A percentile compares a stretch with the other conserved stretches of the same genome.
Conservation (phyloP, 1,284 basidiomycete species). For the Microbotryum silenes-acaulis region DNA sequence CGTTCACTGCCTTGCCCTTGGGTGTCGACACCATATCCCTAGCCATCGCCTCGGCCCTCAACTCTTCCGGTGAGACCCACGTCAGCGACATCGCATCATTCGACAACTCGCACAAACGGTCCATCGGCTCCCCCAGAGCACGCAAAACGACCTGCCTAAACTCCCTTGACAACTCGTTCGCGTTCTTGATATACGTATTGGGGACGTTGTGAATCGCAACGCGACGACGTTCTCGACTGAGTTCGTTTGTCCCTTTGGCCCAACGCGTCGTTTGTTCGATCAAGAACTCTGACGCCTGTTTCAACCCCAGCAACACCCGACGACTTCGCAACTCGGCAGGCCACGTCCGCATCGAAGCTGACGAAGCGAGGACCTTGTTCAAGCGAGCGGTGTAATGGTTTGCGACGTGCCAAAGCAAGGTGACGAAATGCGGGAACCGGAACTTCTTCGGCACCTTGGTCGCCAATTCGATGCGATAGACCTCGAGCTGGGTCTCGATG, state of each 20-base stretch:
- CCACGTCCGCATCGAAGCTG: background rate
- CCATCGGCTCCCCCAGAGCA: conserved; percentile 58
- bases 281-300: conserved; percentile 64
- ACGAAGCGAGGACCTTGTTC: background rate
- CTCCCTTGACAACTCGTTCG: conserved; percentile 66
- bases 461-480: conserved; percentile 82
- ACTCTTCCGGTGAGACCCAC: background rate
- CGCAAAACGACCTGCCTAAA: conserved; percentile 66
- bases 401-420: conserved; percentile 42
- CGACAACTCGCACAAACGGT: conserved; percentile 44
- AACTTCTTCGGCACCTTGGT: conserved; percentile 94
- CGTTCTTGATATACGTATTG: conserved; percentile 66
- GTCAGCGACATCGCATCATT: conserved; percentile 12
- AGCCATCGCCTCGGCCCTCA: conserved; percentile 1
- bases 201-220: conserved; percentile 73
- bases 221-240: conserved; percentile 47
- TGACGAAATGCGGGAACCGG: conserved; percentile 61
- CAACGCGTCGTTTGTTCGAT: conserved; percentile 66
- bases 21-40: conserved; percentile 1
- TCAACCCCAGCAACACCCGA: conserved; percentile 64
- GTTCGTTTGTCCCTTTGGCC: conserved; percentile 37
- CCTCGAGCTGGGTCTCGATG: conserved; percentile 54
- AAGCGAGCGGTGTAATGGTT: conserved; percentile 22
- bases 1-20: background rate
- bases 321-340: conserved; percentile 34